Evolutionary conservation across 768 basidiomycete species (phyloP).

Genomic region (Trametes elegans): DNA sequence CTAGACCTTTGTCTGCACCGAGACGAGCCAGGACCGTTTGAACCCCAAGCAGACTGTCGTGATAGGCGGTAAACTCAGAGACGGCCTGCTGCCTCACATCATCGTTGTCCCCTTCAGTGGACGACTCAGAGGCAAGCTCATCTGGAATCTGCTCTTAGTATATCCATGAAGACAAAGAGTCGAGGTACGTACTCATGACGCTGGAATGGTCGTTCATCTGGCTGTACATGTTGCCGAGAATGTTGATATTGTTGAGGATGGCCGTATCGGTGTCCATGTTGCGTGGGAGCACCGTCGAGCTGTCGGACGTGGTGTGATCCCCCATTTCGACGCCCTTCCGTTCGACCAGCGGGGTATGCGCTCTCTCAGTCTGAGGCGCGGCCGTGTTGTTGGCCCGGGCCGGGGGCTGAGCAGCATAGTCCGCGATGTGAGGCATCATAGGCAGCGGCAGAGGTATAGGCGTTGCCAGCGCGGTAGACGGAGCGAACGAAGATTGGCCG

Average conservation of each 20-base stretch:
- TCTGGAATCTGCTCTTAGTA: not conserved
- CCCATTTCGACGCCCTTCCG: slow-evolving; percentile 3
- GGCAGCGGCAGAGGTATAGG: slow-evolving; percentile 27
- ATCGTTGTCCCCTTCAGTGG: slow-evolving; percentile 17
- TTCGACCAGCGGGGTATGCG: not conserved
- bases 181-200: slow-evolving; percentile 27
- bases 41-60: slow-evolving; percentile 33
- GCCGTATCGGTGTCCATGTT: slow-evolving; percentile 9
- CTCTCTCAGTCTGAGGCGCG: not conserved
- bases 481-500: slow-evolving; percentile 24
- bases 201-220: slow-evolving; percentile 23
- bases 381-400: slow-evolving; percentile 9
- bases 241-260: slow-evolving; percentile 23
- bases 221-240: slow-evolving; percentile 27
- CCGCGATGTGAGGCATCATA: slow-evolving; percentile 16
- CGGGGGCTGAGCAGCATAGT: slow-evolving; percentile 21
- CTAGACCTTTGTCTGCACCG: slow-evolving; percentile 46
- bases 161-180: not conserved
- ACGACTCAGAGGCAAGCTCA: not conserved
- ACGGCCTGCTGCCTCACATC: slow-evolving; percentile 39
- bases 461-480: slow-evolving; percentile 25
- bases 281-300: not conserved
- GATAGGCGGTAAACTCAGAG: slow-evolving; percentile 36
- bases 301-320: slow-evolving; percentile 4
- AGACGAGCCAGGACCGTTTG: slow-evolving; percentile 29